phyloP scores from a whole-genome alignment of 2,329 filamentous ascomycete species.

The Fusarium pseudonygamai region DNA sequence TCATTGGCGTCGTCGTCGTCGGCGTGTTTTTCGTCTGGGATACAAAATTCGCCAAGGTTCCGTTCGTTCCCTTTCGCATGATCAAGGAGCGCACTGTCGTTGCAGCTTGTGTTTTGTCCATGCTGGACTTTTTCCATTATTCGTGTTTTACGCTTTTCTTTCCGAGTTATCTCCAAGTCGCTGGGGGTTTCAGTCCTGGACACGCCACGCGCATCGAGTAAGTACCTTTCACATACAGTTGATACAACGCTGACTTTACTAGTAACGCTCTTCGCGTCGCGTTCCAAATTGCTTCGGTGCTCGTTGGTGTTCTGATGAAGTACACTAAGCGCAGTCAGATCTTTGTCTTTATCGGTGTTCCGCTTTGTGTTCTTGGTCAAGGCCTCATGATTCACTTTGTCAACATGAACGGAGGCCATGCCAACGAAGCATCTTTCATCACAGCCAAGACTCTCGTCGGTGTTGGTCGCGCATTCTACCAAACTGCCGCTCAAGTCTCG shows the following conservation, averaged over 20 bases:
- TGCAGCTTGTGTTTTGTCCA: constrained; percentile 49
- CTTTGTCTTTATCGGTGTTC: constrained; percentile 42
- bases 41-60: constrained; percentile 48
- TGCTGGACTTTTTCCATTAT: constrained; percentile 52
- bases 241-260: background rate
- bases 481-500: constrained; percentile 37
- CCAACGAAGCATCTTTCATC: constrained; percentile 49
- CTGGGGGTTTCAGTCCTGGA: constrained; percentile 48
- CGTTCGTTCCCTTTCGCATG: constrained; percentile 52
- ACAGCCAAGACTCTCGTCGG: constrained; percentile 48
- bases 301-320: constrained; percentile 49
- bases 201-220: constrained; percentile 51
- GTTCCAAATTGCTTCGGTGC: constrained; percentile 50
- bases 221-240: fast-evolving
- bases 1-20: constrained; percentile 42
- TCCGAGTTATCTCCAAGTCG: constrained; percentile 53
- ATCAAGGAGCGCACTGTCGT: constrained; percentile 52
- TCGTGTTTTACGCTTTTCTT: constrained; percentile 53
- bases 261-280: constrained; percentile 47
- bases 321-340: constrained; percentile 49
- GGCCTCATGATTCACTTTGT: constrained; percentile 46
- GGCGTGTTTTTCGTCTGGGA: constrained; percentile 49
- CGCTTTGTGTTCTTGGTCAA: constrained; percentile 48
- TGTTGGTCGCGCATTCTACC: constrained; percentile 48
- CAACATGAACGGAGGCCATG: constrained; percentile 39